phyloP scores from a whole-genome alignment of 345 rosid genomes.

The Euphorbia tirucalli region DNA sequence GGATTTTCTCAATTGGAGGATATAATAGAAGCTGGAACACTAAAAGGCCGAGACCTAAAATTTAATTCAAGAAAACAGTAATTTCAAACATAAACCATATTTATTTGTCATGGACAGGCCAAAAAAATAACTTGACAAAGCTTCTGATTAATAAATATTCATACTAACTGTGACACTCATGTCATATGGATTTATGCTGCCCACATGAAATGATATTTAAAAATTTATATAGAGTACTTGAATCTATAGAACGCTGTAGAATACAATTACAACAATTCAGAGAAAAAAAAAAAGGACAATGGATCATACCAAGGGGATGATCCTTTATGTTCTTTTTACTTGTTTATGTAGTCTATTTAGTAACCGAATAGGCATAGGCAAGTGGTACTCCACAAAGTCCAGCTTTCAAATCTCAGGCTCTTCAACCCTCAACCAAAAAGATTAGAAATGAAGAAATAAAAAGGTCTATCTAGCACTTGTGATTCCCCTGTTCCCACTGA shows the following conservation, averaged over 20 bases:
- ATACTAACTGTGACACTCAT: neutral
- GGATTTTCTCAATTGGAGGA: slow-evolving; percentile 38
- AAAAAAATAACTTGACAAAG: neutral
- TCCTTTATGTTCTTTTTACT: no score
- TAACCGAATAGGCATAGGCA: no score
- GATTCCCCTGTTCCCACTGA: no score
- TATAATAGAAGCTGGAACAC: slow-evolving; percentile 51
- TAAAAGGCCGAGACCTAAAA: slow-evolving; percentile 49
- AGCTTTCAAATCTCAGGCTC: no score
- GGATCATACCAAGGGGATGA: no score
- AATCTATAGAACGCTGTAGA: neutral
- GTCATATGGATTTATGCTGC: neutral
- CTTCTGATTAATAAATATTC: neutral
- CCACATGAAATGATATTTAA: neutral
- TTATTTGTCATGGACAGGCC: neutral
- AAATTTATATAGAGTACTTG: neutral
- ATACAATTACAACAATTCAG: neutral
- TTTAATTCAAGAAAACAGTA: neutral
- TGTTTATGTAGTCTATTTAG: no score
- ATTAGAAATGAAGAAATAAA: no score
- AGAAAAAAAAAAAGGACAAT: neutral
- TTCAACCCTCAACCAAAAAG: no score
- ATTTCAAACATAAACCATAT: neutral
- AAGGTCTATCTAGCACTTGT: no score
- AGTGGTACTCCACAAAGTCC: no score